phyloP scores from a whole-genome alignment of 495 filamentous ascomycete genomes.

The Parathielavia hyrcaniae region DNA sequence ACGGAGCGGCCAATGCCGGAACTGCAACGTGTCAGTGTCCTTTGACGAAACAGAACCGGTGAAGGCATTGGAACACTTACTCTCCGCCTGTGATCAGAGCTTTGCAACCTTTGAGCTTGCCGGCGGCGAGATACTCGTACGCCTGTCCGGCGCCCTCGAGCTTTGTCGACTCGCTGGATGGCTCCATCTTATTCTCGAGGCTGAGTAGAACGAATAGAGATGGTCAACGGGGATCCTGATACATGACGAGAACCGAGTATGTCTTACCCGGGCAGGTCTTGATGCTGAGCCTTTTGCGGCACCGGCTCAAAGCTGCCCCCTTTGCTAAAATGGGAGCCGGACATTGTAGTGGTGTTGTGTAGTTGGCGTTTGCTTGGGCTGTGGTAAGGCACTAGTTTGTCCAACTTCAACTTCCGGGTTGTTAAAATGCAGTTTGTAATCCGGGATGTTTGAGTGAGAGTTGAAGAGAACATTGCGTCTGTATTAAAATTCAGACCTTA shows the following conservation, averaged over 20 bases:
- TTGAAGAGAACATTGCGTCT: no score
- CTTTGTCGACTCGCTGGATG: constrained; percentile 25
- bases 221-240: background rate
- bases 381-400: background rate
- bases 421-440: no score
- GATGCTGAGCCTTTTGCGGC: constrained; percentile 14
- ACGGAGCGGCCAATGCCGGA: constrained; percentile 51
- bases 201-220: constrained; percentile 9
- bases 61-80: constrained; percentile 24
- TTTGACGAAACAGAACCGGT: background rate
- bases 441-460: no score
- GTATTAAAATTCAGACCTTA: no score
- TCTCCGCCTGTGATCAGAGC: constrained; percentile 54
- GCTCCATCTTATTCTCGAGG: constrained; percentile 26
- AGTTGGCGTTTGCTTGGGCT: background rate
- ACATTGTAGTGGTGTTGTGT: constrained; percentile 5
- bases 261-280: constrained; percentile 12
- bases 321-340: constrained; percentile 4
- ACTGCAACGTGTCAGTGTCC: constrained; percentile 21
- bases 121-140: constrained; percentile 30
- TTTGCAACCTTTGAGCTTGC: constrained; percentile 47
- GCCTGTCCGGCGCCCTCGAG: constrained; percentile 22
- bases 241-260: background rate
- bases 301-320: constrained; percentile 8
- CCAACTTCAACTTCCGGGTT: no score